Percentiles rank a stretch among this genome's conserved stretches.
These are phyloP conservation scores for Diaporthe ampelina DNA, from an alignment of 2,329 filamentous ascomycete species.

Conservation along the genomic window DNA sequence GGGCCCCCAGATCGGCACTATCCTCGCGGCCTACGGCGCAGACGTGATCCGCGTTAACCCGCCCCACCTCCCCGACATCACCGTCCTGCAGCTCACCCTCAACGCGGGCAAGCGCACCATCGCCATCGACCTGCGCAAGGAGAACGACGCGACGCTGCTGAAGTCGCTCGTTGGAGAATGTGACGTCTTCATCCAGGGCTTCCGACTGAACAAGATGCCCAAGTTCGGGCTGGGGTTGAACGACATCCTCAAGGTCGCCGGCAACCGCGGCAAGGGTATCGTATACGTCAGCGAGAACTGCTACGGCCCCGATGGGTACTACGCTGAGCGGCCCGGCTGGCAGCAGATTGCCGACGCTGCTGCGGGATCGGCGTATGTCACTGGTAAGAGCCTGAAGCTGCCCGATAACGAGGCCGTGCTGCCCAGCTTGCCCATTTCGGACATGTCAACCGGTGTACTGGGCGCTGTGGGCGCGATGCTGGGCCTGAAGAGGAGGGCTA, in stretches of 20 bases:
- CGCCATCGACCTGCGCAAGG: conserved; percentile 57
- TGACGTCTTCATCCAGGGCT: conserved; percentile 69
- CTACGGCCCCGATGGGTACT: conserved; percentile 63
- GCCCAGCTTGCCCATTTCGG: conserved; percentile 51
- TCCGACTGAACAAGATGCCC: conserved; percentile 59
- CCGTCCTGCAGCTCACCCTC: conserved; percentile 55
- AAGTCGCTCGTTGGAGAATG: conserved; percentile 59
- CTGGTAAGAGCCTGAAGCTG: conserved; percentile 47
- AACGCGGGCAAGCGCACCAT: conserved; percentile 63
- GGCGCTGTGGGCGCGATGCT: conserved; percentile 51
- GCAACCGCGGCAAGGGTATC: conserved; percentile 57
- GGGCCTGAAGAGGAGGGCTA: conserved; percentile 51
- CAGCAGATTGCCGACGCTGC: conserved; percentile 63
- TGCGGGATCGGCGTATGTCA: conserved; percentile 52
- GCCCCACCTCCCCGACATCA: conserved; percentile 58
- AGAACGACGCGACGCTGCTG: conserved; percentile 10
- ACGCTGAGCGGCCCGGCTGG: conserved; percentile 61
- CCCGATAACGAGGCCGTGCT: conserved; percentile 48
- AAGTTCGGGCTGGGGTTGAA: conserved; percentile 57
- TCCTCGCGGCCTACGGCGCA: conserved; percentile 59
- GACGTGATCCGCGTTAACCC: conserved; percentile 62
- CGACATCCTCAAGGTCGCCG: conserved; percentile 56
- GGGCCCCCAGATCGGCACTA: conserved; percentile 59
- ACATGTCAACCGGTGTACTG: conserved; percentile 53
- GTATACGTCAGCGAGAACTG: conserved; percentile 65